Evolutionary conservation across 805 yeast genomes (phyloP), one percentile per base, ranked within the genome.

Genomic region (Kluyveromyces wickerhamii): DNA sequence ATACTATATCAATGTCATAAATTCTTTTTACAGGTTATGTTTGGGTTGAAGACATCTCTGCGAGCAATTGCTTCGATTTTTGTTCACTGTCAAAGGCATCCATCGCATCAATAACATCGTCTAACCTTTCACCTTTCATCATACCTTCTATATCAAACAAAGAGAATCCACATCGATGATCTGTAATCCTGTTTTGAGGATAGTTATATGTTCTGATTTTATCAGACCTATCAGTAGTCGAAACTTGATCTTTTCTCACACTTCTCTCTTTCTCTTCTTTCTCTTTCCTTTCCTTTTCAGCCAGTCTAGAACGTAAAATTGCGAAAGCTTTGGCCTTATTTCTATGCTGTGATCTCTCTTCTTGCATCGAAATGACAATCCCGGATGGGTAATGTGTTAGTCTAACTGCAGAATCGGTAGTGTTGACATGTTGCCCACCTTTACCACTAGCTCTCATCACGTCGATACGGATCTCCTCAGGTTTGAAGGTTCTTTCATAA

Each of bases 401-500:
- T 48, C 98, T 69, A 10, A 92, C 97, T 0, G 98, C 98, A 1
- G 96, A 86, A 53, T 89, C 97, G 0, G 97, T 92, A 10, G 95
- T 89, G 54, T 89, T 89, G 23, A 89, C 98, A 53, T 89, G 97
- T 63, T 89, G 98, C 0, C 98, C 98, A 37, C 98, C 98, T 43
- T 92, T 81, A 3, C 98, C 98, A 37, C 95, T 77, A 1, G 97
- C 85, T 46, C 98, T 69, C 95, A 89, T 92, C n/a, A 92, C 87
- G 54, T 92, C 98, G 4, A 92, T 77, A 37, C 96, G 70, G 15
- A 92, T 77, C 49, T 92, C 98, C 2, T 83, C 94, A 0, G 88
- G 84, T 13, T 75, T 76, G 57, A 92, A 86, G 37, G 73, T 72
- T 27, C 89, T 63, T 48, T 82, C 89, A 30, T 67, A 72, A 2